A percentile compares a stretch with the other conserved stretches of the same genome.
Evolutionary conservation across 495 filamentous ascomycete genomes (phyloP).

Genomic region (Baudoinia panamericana): DNA sequence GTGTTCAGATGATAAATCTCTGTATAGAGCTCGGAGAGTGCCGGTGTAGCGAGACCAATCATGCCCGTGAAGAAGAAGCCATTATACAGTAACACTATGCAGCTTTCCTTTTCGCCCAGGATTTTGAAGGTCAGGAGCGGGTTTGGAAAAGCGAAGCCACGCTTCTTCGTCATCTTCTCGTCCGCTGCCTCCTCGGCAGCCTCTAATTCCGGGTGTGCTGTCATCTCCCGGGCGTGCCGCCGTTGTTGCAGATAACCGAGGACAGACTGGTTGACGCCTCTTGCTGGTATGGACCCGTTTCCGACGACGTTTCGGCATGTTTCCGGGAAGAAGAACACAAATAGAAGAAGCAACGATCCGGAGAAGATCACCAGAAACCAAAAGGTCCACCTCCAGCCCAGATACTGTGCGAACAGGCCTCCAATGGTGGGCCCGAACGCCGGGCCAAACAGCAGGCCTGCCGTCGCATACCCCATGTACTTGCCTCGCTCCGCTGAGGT

Average conservation of each 20-base stretch:
- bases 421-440: conserved; percentile 36
- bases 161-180: background rate
- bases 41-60: conserved; percentile 16
- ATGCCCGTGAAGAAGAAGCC: conserved; percentile 26
- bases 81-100: conserved; percentile 25
- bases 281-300: conserved; percentile 48
- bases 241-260: conserved; percentile 29
- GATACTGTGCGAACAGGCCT: conserved; percentile 47
- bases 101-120: conserved; percentile 23
- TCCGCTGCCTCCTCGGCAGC: conserved; percentile 1
- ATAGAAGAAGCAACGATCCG: conserved; percentile 26
- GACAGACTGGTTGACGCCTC: conserved; percentile 39
- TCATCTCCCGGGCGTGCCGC: conserved; percentile 7
- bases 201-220: conserved; percentile 3
- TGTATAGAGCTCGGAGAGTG: conserved; percentile 21
- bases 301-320: conserved; percentile 59
- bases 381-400: conserved; percentile 61
- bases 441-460: conserved; percentile 17
- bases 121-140: conserved; percentile 24
- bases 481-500: conserved; percentile 24
- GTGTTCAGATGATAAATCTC: conserved; percentile 22
- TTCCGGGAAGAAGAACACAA: conserved; percentile 30
- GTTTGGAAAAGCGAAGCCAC: conserved; percentile 22
- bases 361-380: conserved; percentile 51
- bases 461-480: conserved; percentile 25